A percentile compares a stretch with the other conserved stretches of the same genome.
phyloP scores from a whole-genome alignment of 148 eudicot genomes.

The Spergularia bocconei region DNA sequence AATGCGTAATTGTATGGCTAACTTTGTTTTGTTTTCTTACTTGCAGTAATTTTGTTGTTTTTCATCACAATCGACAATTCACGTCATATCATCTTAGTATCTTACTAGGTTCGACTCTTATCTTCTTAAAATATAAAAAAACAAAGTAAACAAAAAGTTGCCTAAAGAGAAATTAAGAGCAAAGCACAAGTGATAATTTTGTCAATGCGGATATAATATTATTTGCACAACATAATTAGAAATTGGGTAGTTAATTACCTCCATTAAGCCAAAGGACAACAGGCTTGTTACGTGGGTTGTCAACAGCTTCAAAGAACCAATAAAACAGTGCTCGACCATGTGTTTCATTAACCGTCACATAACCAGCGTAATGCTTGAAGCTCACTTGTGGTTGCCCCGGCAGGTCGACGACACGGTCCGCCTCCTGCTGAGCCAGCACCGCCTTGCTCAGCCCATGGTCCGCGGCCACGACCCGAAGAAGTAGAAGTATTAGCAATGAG shows the following conservation, averaged over 20 bases:
- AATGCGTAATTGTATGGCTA: no score
- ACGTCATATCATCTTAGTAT: no score
- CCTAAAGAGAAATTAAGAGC: no score
- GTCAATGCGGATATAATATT: no score
- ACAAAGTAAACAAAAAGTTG: background rate
- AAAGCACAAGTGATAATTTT: no score
- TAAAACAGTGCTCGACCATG: slow-evolving; percentile 91
- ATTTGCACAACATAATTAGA: no score
- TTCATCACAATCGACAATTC: no score
- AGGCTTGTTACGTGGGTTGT: slow-evolving; percentile 51
- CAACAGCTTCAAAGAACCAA: slow-evolving; percentile 86
- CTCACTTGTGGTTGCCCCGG: slow-evolving; percentile 83
- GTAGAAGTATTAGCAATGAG: background rate
- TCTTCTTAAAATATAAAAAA: no score
- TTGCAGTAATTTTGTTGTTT: no score
- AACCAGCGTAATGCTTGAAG: slow-evolving; percentile 80
- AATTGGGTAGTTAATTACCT: slow-evolving; percentile 40
- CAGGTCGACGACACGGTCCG: slow-evolving; percentile 52
- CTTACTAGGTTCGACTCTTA: no score
- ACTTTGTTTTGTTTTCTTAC: no score
- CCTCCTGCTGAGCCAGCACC: slow-evolving; percentile 39
- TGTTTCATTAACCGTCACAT: slow-evolving; percentile 73
- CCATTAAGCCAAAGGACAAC: slow-evolving; percentile 89
- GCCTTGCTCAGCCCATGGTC: slow-evolving; percentile 20
- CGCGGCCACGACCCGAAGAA: background rate